Conservation (phyloP, 345 rosid species). For the Capsella bursapastoris region DNA sequence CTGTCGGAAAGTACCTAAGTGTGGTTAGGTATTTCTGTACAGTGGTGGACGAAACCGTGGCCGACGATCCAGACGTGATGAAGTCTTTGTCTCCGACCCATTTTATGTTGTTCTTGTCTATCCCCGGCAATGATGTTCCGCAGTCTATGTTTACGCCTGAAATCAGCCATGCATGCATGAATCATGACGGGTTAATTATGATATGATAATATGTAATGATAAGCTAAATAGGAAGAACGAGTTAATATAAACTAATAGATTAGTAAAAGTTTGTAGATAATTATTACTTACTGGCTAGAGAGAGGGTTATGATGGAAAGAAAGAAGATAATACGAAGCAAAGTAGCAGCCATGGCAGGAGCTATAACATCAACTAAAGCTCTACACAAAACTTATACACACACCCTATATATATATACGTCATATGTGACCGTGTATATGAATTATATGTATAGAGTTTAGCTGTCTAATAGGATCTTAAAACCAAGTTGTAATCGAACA, state of each 20-base stretch:
- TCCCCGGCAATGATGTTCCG: conserved; percentile 20
- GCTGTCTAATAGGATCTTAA: conserved; percentile 14
- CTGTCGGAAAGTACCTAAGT: conserved; percentile 36
- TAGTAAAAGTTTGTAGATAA: too few relatives aligned
- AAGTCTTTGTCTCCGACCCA: conserved; percentile 44
- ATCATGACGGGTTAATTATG: background rate
- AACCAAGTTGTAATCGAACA: conserved; percentile 21
- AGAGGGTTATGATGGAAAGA: conserved; percentile 13
- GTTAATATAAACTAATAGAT: too few relatives aligned
- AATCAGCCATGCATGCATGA: background rate
- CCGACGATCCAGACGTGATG: background rate
- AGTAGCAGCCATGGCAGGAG: conserved; percentile 24
- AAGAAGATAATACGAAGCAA: conserved; percentile 19
- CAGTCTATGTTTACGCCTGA: conserved; percentile 43
- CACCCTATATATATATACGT: background rate
- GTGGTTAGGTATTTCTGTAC: conserved; percentile 22
- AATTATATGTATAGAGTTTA: background rate
- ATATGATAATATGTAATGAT: background rate
- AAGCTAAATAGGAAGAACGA: background rate
- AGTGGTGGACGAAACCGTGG: conserved; percentile 19
- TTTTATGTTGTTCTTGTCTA: conserved; percentile 25
- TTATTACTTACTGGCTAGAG: conserved; percentile 33
- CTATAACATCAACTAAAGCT: background rate
- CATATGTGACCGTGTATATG: background rate
- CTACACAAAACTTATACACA: background rate